Base-by-base conservation (phyloP, 441 rosid genomes). In the Codiaeum variegatum region DNA sequence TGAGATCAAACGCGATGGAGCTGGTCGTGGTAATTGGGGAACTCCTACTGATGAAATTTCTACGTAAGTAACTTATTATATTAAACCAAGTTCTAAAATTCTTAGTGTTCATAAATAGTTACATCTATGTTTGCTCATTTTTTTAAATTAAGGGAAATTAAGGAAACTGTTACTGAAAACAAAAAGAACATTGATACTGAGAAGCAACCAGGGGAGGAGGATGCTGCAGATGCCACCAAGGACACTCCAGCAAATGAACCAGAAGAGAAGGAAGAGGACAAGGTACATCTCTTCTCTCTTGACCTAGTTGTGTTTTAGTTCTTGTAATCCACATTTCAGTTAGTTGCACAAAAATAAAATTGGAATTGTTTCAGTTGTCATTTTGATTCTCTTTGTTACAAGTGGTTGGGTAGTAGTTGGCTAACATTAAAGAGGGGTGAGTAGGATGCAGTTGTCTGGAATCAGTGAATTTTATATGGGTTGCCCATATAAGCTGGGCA, bases 1-100 rank as follows among this genome's bases (percentile, higher is more conserved):
- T 71, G 97, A 86, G 72, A 1, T 84, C 46, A 94, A 90, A 77
- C 96, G 97, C 29, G 93, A 91, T 1, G 98, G 97, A 24, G 68
- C 88, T 81, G 97, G 98, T 47, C 91, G 87, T 65, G 88, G 93
- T 3, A 91, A 94, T 72, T 90, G 97, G 98, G 98, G 97, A 81
- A 81, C 85, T 63, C 67, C 82, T 6, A 73, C 83, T 72, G 94
- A 86, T 85, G 96, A 91, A 16, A 70, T 90, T 78, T 47, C 88
- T 71, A 86, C 71, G 98, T 94, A 64, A 89, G 97, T 75, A 18
- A 31, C 4, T 18, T 60, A 6, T 29, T 23, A 6, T 60, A 6
- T 38, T 3, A 18, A 38, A 51, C 8, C 7, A 51, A 64, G 10
- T 18, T 11, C 16, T 34, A 24, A 1, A 34, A 34, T 34, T 36